Percentiles rank a stretch among this genome's conserved stretches.
Conservation (phyloP, 768 basidiomycete species). For the Zangia roseola region DNA sequence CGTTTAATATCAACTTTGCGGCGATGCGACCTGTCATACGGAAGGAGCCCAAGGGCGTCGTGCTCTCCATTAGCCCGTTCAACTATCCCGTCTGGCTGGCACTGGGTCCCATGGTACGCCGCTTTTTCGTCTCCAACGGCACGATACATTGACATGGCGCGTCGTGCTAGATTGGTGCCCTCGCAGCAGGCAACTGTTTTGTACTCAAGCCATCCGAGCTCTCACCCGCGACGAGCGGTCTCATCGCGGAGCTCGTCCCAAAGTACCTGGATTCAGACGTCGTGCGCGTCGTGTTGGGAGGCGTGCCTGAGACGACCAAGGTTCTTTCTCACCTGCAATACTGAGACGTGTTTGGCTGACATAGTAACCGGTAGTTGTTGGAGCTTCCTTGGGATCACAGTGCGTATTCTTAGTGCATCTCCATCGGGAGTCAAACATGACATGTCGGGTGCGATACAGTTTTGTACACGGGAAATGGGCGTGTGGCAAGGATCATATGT, state of each 20-base stretch:
- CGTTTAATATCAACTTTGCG: slow-evolving; percentile 54
- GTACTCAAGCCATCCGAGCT: slow-evolving; percentile 78
- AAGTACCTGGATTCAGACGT: slow-evolving; percentile 73
- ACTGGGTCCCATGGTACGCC: slow-evolving; percentile 54
- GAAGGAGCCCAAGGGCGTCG: slow-evolving; percentile 77
- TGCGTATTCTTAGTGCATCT: slow-evolving; percentile 19
- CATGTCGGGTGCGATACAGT: slow-evolving; percentile 17
- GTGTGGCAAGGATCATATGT: slow-evolving; percentile 66
- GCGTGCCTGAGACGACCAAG: slow-evolving; percentile 60
- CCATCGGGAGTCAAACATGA: not conserved
- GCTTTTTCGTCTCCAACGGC: no score
- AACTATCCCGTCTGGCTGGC: slow-evolving; percentile 70
- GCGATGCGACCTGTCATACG: slow-evolving; percentile 62
- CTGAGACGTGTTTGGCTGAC: not conserved
- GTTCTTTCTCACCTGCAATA: slow-evolving; percentile 17
- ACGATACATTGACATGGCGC: no score
- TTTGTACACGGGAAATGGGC: slow-evolving; percentile 58
- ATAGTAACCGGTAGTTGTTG: slow-evolving; percentile 47
- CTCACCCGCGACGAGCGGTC: slow-evolving; percentile 49
- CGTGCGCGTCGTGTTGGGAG: slow-evolving; percentile 69
- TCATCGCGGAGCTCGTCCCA: slow-evolving; percentile 66
- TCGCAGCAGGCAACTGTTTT: slow-evolving; percentile 75
- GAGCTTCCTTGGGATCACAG: slow-evolving; percentile 69
- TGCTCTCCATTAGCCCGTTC: slow-evolving; percentile 70
- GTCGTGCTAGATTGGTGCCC: slow-evolving; percentile 61